Percentiles rank a stretch among this genome's conserved stretches.
Conservation (phyloP, 768 basidiomycete species). For the Daedalea quercina region DNA sequence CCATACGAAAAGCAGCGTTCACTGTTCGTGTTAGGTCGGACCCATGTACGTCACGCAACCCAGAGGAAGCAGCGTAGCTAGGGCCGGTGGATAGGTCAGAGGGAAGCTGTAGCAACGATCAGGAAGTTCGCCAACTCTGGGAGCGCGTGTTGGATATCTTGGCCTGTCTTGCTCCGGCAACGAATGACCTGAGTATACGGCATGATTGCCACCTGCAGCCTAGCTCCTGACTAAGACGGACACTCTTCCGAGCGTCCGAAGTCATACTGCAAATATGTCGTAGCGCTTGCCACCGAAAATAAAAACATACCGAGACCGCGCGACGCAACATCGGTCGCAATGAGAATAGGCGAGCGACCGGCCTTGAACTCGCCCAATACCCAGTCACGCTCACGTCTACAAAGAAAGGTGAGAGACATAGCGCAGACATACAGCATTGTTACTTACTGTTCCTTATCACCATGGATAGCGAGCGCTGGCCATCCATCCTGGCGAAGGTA, state of each 20-base stretch:
- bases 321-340: conserved; percentile 98
- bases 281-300: conserved; percentile 43
- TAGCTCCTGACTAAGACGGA: conserved; percentile 6
- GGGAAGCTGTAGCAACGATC: conserved; percentile 26
- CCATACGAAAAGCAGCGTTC: conserved; percentile 41
- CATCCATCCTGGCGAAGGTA: conserved; percentile 97
- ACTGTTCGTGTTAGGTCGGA: conserved; percentile 35
- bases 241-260: conserved; percentile 21
- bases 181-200: conserved; percentile 27
- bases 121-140: conserved; percentile 23
- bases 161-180: conserved; percentile 29
- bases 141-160: conserved; percentile 25
- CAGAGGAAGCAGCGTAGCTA: conserved; percentile 24
- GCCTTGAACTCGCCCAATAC: conserved; percentile 97
- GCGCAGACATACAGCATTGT: neutral
- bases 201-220: conserved; percentile 6
- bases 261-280: conserved; percentile 25
- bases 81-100: conserved; percentile 37
- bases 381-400: conserved; percentile 97
- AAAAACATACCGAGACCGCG: conserved; percentile 96
- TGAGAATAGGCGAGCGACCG: conserved; percentile 93
- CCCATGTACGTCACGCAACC: conserved; percentile 28
- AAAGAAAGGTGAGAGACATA: conserved; percentile 3
- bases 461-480: conserved; percentile 99
- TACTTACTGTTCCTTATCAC: conserved; percentile 95